Evolutionary conservation across 2,329 filamentous ascomycete genomes (phyloP), one percentile per base, ranked within the genome.

Genomic region (Penicillium aurantiogriseum): DNA sequence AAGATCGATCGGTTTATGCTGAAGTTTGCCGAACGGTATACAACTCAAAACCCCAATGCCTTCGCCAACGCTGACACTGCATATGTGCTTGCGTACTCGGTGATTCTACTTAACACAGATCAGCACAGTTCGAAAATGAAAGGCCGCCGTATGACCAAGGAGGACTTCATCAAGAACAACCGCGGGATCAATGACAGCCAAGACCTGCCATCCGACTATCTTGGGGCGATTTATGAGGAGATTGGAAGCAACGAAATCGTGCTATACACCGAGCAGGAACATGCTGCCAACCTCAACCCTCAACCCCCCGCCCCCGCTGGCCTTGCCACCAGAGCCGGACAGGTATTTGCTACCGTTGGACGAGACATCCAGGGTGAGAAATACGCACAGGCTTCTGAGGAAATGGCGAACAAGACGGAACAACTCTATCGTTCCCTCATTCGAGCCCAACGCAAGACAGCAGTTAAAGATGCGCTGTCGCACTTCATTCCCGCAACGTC

Each of bases 1-100:
- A 99, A 99, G 79, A 99, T 99, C 65, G 94, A 99, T 85, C 90
- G 94, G 47, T 96, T 97, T 77, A 97, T 99, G 94, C 80, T 99
- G 64, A 99, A 99, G 74, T 99, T 97, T 76, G 94, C 94, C 10
- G 93, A 97, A 74, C 88, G 93, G 59, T 99, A 99, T 73, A 90
- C 96, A 51, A 89, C 88, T 59, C 92, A 92, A 31, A 99, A 99
- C 66, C 94, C 94, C 0, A 96, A 96, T 70, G 93, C 94, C 1
- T 99, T 96, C 74, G 94, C 94, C 36, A 99, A 97, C 69, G 95
- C 94, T 2, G 95, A 99, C 72, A 99, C 95, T 0, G 93, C 94
- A 15, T 99, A 99, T 66, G 91, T 99, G 9, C 81, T 99, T 38
- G 88, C 92, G 0, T 99, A 99, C 76, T 97, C 93, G 0, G 94